Conservation (phyloP, 1,284 basidiomycete genomes). For the Sanguinoderma infundibulare region DNA sequence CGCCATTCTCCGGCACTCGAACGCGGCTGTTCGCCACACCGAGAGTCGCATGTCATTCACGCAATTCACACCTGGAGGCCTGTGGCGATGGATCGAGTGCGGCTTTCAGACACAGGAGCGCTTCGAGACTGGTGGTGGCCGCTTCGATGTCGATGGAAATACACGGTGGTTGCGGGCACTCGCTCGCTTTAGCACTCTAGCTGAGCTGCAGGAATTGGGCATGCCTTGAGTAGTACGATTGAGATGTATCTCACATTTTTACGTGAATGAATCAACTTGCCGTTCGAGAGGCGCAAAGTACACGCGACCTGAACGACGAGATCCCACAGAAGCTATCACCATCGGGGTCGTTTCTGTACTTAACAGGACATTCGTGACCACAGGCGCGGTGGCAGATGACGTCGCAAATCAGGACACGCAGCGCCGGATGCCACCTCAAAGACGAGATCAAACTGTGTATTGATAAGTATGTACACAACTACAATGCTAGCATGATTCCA, state of each 20-base stretch:
- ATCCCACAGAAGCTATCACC: no score
- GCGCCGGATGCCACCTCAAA: neutral
- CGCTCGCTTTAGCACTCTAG: neutral
- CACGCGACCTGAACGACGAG: no score
- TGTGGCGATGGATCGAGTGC: constrained; percentile 32
- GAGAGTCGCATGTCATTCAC: constrained; percentile 32
- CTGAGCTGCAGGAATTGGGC: neutral
- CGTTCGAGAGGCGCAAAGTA: no score
- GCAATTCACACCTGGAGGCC: constrained; percentile 29
- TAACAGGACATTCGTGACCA: no score
- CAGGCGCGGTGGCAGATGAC: no score
- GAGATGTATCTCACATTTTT: no score
- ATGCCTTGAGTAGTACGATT: neutral
- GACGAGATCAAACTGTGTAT: neutral
- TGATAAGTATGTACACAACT: neutral
- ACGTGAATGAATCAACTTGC: no score
- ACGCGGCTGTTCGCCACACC: constrained; percentile 4
- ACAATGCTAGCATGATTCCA: neutral
- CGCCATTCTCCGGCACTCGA: neutral
- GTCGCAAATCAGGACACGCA: neutral
- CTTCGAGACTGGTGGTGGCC: neutral
- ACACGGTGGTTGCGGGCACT: neutral
- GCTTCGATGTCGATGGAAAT: neutral
- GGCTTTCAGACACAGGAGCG: constrained; percentile 11
- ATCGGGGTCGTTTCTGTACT: no score